These are phyloP conservation scores for Taiozyma sp. DNA, from an alignment of 1,139 yeast genomes.

Conservation along the genomic window DNA sequence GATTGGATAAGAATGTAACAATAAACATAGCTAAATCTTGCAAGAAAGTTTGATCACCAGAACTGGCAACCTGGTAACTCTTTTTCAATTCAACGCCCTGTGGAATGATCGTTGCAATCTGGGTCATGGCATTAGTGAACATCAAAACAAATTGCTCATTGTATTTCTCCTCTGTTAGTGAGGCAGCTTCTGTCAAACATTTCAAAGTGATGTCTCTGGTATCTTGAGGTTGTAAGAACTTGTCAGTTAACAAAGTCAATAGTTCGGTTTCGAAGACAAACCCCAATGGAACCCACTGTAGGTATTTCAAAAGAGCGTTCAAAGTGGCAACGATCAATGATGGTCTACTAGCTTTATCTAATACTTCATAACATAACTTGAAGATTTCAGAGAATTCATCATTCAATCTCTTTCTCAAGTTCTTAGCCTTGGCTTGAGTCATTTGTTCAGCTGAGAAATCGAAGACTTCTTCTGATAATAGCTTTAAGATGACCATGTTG, in stretches of 20 bases:
- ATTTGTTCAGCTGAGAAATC: conserved; percentile 92
- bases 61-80: conserved; percentile 70
- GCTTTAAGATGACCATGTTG: conserved; percentile 86
- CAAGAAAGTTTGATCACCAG: conserved; percentile 87
- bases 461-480: conserved; percentile 92
- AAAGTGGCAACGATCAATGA: conserved; percentile 82
- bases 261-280: conserved; percentile 87
- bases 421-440: conserved; percentile 91
- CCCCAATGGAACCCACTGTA: conserved; percentile 92
- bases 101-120: conserved; percentile 70
- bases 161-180: conserved; percentile 56
- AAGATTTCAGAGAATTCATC: conserved; percentile 92
- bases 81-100: conserved; percentile 66
- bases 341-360: conserved; percentile 82
- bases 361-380: conserved; percentile 86
- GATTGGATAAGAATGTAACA: conserved; percentile 78
- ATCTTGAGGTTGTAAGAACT: conserved; percentile 74
- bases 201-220: conserved; percentile 83
- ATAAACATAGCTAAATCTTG: conserved; percentile 95
- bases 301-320: conserved; percentile 75
- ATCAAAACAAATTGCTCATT: conserved; percentile 65
- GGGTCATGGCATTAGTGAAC: conserved; percentile 73
- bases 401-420: conserved; percentile 77
- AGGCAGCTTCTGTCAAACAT: conserved; percentile 88
- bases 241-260: conserved; percentile 63